phyloP scores from a whole-genome alignment of 2,329 filamentous ascomycete species.

The Ramichloridium luteum region DNA sequence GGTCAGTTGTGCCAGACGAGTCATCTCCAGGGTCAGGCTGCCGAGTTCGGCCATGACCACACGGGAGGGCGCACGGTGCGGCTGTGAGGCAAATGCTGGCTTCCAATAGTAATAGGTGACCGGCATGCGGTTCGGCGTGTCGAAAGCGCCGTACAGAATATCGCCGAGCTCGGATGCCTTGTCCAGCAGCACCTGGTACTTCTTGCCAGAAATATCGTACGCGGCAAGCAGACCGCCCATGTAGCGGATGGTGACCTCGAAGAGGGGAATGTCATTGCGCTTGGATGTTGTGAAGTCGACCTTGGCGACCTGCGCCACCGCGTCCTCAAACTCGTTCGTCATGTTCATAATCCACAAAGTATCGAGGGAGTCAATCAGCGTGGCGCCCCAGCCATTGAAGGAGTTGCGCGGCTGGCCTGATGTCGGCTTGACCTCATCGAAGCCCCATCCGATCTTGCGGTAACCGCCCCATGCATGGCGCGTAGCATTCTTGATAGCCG shows the following conservation, averaged over 20 bases:
- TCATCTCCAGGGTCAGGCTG: slow-evolving; percentile 78
- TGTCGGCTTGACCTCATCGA: slow-evolving; percentile 74
- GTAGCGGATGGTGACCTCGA: slow-evolving; percentile 86
- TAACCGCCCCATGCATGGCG: slow-evolving; percentile 74
- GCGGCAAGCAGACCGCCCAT: slow-evolving; percentile 74
- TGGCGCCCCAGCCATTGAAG: slow-evolving; percentile 86
- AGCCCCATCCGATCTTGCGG: slow-evolving; percentile 63
- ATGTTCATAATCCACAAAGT: slow-evolving; percentile 80
- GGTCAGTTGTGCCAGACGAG: slow-evolving; percentile 74
- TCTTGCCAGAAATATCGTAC: slow-evolving; percentile 69
- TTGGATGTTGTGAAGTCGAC: slow-evolving; percentile 74
- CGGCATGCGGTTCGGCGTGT: slow-evolving; percentile 91
- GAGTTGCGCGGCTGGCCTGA: slow-evolving; percentile 58
- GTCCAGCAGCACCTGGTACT: slow-evolving; percentile 56
- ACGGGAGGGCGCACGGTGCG: slow-evolving; percentile 46
- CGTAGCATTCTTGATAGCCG: slow-evolving; percentile 60
- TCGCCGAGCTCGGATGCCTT: slow-evolving; percentile 73
- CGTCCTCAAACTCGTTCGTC: slow-evolving; percentile 66
- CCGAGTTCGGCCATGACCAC: slow-evolving; percentile 59
- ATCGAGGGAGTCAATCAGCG: slow-evolving; percentile 69
- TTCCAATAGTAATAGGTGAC: slow-evolving; percentile 69
- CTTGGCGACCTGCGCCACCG: slow-evolving; percentile 52
- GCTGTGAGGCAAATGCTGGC: slow-evolving; percentile 49
- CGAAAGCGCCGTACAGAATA: slow-evolving; percentile 69
- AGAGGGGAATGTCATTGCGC: slow-evolving; percentile 65